phyloP scores from a whole-genome alignment of 257 asterid species.

The Solanum paucissectum region DNA sequence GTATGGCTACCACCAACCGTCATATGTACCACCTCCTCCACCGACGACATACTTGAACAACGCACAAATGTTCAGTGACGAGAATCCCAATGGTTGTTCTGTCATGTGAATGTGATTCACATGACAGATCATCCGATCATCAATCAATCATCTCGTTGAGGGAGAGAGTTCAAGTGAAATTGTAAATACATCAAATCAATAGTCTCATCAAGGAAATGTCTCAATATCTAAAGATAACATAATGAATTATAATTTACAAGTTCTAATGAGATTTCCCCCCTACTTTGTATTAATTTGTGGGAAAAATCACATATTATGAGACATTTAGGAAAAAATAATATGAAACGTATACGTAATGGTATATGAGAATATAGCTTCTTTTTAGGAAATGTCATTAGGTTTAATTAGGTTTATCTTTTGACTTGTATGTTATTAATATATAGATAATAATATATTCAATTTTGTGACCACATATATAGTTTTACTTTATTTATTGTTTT shows the following conservation, averaged over 20 bases:
- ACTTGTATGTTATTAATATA: slow-evolving; percentile 4
- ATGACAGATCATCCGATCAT: neutral
- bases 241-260: neutral
- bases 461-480: slow-evolving; percentile 2
- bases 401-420: neutral
- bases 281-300: neutral
- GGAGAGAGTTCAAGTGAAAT: slow-evolving; percentile 5
- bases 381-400: neutral
- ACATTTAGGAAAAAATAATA: neutral
- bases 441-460: neutral
- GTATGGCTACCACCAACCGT: slow-evolving; percentile 8
- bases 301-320: neutral
- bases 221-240: neutral
- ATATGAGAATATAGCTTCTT: slow-evolving; percentile 6
- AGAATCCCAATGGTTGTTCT: slow-evolving; percentile 76
- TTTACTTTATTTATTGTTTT: neutral
- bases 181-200: slow-evolving; percentile 21
- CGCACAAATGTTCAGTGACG: slow-evolving; percentile 64
- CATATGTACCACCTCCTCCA: slow-evolving; percentile 46
- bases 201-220: neutral
- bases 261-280: neutral
- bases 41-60: slow-evolving; percentile 12
- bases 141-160: neutral
- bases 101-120: slow-evolving; percentile 76
- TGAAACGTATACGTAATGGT: neutral